These are phyloP conservation scores for Hypoxylon lienhwacheense DNA, from an alignment of 495 filamentous ascomycete species.

Conservation along the genomic window DNA sequence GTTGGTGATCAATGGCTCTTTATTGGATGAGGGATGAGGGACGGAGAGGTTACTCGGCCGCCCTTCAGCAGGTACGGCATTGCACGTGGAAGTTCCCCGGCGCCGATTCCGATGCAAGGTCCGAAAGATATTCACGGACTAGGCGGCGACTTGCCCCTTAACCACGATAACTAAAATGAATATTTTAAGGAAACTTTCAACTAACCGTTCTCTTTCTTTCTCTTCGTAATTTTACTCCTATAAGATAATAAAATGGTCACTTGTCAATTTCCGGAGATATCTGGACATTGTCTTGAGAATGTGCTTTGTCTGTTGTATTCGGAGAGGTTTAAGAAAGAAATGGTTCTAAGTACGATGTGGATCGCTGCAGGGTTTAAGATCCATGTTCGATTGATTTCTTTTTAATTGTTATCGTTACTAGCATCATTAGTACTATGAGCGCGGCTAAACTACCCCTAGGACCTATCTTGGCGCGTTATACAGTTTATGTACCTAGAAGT, in stretches of 20 bases:
- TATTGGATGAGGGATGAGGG: not conserved
- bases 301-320: too few relatives aligned
- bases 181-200: slow-evolving; percentile 2
- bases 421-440: not conserved
- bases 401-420: slow-evolving; percentile 4
- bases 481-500: not conserved
- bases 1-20: not conserved
- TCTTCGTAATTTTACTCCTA: not conserved
- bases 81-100: slow-evolving; percentile 12
- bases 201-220: slow-evolving; percentile 3
- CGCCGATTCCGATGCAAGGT: not conserved
- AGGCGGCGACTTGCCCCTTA: not conserved
- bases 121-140: slow-evolving; percentile 2
- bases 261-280: too few relatives aligned
- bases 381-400: too few relatives aligned
- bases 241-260: too few relatives aligned
- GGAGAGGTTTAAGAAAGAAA: slow-evolving; percentile 3
- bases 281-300: too few relatives aligned
- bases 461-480: slow-evolving; percentile 17
- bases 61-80: not conserved
- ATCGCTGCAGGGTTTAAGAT: not conserved
- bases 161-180: not conserved
- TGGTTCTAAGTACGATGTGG: slow-evolving; percentile 10
- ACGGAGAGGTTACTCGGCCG: too few relatives aligned
- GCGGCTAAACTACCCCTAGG: too few relatives aligned